Evolutionary conservation across 225 moss, liverwort and hornwort genomes (phyloP).

Genomic region (Sphagnum tenellum): DNA sequence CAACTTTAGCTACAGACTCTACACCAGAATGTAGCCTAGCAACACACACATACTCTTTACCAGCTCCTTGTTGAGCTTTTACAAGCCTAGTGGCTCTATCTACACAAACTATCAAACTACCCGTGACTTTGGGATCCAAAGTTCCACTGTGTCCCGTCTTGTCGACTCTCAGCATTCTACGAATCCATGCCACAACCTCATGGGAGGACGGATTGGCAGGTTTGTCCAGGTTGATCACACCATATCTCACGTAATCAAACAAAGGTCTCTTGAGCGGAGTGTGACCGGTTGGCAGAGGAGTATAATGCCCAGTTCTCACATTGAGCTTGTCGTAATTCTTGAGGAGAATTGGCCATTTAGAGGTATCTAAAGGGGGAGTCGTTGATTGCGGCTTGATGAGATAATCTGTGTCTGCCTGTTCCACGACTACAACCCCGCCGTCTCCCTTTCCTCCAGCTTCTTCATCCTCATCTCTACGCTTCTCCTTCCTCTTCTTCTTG

Average conservation of each 20-base stretch:
- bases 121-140: conserved; percentile 92
- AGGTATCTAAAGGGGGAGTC: conserved; percentile 81
- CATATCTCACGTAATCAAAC: conserved; percentile 83
- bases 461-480: conserved; percentile 26
- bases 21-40: conserved; percentile 83
- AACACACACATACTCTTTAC: conserved; percentile 97
- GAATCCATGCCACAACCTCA: conserved; percentile 96
- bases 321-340: conserved; percentile 96
- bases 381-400: conserved; percentile 82
- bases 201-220: conserved; percentile 89
- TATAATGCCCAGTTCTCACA: conserved; percentile 90
- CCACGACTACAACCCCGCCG: conserved; percentile 10
- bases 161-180: conserved; percentile 81
- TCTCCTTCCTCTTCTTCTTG: conserved; percentile 70
- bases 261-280: conserved; percentile 85
- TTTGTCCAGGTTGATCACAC: conserved; percentile 94
- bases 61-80: conserved; percentile 97
- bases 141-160: conserved; percentile 97
- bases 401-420: conserved; percentile 60
- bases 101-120: conserved; percentile 91
- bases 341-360: conserved; percentile 81
- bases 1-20: conserved; percentile 76
- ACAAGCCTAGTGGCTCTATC: conserved; percentile 86
- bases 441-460: conserved; percentile 8
- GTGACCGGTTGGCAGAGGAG: conserved; percentile 74